Percentiles rank a stretch among this genome's conserved stretches.
These are phyloP conservation scores for Colletotrichum sp. DNA, from an alignment of 2,329 filamentous ascomycete species.

Conservation along the genomic window DNA sequence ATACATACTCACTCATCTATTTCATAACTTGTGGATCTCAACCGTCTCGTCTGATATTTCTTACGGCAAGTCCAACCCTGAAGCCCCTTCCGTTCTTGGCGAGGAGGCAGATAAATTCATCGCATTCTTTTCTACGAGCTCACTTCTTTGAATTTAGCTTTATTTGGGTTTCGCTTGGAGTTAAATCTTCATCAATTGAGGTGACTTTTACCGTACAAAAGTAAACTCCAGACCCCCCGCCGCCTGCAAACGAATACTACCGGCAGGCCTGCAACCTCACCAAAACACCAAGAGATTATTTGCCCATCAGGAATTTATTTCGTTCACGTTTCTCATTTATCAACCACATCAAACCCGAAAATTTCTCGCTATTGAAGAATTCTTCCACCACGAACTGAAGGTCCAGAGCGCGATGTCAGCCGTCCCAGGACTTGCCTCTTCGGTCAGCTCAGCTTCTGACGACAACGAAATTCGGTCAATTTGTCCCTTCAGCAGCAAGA, in stretches of 20 bases:
- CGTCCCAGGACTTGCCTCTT: background rate
- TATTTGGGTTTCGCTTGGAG: background rate
- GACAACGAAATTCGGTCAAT: accelerated
- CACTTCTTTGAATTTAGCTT: too few relatives aligned
- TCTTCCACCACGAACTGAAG: background rate
- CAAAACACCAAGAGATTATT: background rate
- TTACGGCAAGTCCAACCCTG: background rate
- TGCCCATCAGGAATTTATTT: background rate
- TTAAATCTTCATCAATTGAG: background rate
- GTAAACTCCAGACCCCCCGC: accelerated
- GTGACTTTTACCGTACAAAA: accelerated
- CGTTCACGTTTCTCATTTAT: background rate
- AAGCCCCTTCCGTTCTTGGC: background rate
- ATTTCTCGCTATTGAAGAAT: background rate
- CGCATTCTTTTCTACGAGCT: background rate
- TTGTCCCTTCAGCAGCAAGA: accelerated
- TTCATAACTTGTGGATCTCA: background rate
- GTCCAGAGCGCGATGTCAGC: background rate
- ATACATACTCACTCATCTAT: background rate
- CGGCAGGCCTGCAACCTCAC: background rate
- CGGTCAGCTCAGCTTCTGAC: background rate
- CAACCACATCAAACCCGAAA: background rate
- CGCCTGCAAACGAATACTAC: background rate
- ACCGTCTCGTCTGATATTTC: background rate
- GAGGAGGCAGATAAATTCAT: accelerated